A percentile compares a stretch with the other conserved stretches of the same genome.
These are phyloP conservation scores for Eucalyptus microcorys DNA, from an alignment of 345 rosid species.

Conservation along the genomic window DNA sequence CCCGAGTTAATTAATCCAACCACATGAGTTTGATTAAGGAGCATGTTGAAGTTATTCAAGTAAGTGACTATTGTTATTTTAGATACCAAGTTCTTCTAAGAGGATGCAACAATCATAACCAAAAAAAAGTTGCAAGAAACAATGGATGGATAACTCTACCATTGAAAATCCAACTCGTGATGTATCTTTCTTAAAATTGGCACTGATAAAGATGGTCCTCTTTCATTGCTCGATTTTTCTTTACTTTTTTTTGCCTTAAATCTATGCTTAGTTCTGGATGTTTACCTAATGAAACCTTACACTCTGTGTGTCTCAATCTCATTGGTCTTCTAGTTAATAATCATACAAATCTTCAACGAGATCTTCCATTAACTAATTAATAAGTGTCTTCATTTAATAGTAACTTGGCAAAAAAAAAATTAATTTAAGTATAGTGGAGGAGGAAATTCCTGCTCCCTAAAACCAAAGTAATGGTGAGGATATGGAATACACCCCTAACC, in stretches of 20 bases:
- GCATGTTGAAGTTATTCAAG: neutral
- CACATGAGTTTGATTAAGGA: neutral
- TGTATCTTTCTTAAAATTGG: neutral
- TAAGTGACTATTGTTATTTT: neutral
- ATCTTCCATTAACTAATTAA: neutral
- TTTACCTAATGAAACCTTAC: neutral
- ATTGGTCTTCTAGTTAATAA: neutral
- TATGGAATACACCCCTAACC: too few species aligned
- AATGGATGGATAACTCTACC: neutral
- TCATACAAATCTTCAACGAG: neutral
- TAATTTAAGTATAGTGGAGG: neutral
- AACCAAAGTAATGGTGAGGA: too few species aligned
- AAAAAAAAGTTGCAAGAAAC: rapidly evolving
- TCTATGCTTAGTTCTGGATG: neutral
- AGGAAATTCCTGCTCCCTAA: neutral
- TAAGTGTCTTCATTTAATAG: neutral
- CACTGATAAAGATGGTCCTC: neutral
- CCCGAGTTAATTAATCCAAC: neutral
- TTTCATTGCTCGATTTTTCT: too few species aligned
- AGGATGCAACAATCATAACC: neutral
- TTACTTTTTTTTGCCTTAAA: neutral
- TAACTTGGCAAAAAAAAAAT: neutral
- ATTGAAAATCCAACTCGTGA: neutral
- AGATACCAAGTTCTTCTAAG: rapidly evolving
- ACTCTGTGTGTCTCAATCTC: neutral